Conservation (phyloP, 2,329 filamentous ascomycete genomes). For the Ophiostoma sp. region DNA sequence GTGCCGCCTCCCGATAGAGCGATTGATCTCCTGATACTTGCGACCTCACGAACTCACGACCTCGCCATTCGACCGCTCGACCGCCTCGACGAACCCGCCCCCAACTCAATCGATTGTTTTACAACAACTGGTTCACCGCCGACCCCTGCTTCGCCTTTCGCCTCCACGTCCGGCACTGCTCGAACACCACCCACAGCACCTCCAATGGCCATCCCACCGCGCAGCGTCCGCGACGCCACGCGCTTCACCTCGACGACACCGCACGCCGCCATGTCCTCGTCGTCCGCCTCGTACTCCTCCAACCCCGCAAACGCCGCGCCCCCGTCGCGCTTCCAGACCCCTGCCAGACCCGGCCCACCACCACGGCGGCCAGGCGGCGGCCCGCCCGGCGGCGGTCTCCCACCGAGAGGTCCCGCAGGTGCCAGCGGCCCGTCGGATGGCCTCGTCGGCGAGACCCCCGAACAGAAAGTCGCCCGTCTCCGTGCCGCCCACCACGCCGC, state of each 20-base stretch:
- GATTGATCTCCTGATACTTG: not conserved
- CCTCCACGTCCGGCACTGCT: no score
- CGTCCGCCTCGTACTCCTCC: slow-evolving; percentile 22
- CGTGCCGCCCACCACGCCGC: slow-evolving; percentile 63
- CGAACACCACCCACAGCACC: not conserved
- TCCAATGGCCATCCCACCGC: slow-evolving; percentile 36
- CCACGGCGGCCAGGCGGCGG: not conserved
- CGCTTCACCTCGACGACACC: slow-evolving; percentile 67
- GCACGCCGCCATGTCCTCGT: slow-evolving; percentile 51
- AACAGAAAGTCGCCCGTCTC: slow-evolving; percentile 63
- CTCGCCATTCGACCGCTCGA: not conserved
- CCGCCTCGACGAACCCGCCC: not conserved
- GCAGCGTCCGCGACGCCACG: slow-evolving; percentile 72
- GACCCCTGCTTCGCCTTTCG: no score
- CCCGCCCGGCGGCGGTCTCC: slow-evolving; percentile 1
- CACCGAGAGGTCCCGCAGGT: slow-evolving; percentile 14
- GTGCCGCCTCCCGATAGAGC: not conserved
- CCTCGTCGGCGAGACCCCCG: slow-evolving; percentile 52
- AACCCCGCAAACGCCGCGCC: slow-evolving; percentile 17
- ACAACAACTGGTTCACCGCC: no score
- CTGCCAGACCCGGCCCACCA: slow-evolving; percentile 1
- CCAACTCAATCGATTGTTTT: not conserved
- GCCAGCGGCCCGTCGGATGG: slow-evolving; percentile 23
- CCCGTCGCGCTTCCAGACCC: slow-evolving; percentile 26
- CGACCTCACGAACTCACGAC: not conserved